Evolutionary conservation across 2,329 filamentous ascomycete genomes (phyloP), one percentile per base, ranked within the genome.

Genomic region (Talaromyces sp.): DNA sequence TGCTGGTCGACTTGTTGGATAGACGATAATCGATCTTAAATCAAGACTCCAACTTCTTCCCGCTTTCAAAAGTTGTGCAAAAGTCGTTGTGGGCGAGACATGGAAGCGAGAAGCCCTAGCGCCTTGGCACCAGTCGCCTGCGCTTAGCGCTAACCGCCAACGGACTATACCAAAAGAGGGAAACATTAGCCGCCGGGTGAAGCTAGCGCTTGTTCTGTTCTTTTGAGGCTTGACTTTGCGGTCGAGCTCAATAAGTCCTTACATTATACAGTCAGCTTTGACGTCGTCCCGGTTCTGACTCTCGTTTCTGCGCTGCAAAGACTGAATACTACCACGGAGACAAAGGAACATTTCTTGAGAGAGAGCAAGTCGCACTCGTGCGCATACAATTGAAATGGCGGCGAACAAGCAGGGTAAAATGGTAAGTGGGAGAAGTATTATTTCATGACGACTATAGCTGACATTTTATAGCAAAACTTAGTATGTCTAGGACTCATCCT

Each of bases 321-420:
- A 35, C 19, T 47, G 16, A 9, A 27, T 11, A 31, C n/a, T n/a
- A 19, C 50, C 37, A 33, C 37, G 37, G 47, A 37, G 50, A 63
- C 61, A 63, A 45, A 39, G 31, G 61, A 43, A 22, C 33, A 67
- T 56, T 37, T 35, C 66, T 69, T 74, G 71, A 73, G 70, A 70
- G 66, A 67, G 65, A 60, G 63, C 64, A 77, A 80, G 79, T 78
- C 79, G 79, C 79, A 79, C 75, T 76, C 76, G 79, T 79, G 79
- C 78, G 79, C 79, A 71, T 70, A 67, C 64, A 48, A 67, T 71
- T 69, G 71, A 52, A 76, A 88, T 79, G 63, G 87, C 89, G 77
- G 74, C 79, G 68, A 94, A 97, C 87, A 96, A 97, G 82, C 93
- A 97, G 82, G 95, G 95, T 82, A 98, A 99, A 87, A 98, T 99